Conservation (phyloP, 805 yeast genomes). For the Candida tallmaniae region DNA sequence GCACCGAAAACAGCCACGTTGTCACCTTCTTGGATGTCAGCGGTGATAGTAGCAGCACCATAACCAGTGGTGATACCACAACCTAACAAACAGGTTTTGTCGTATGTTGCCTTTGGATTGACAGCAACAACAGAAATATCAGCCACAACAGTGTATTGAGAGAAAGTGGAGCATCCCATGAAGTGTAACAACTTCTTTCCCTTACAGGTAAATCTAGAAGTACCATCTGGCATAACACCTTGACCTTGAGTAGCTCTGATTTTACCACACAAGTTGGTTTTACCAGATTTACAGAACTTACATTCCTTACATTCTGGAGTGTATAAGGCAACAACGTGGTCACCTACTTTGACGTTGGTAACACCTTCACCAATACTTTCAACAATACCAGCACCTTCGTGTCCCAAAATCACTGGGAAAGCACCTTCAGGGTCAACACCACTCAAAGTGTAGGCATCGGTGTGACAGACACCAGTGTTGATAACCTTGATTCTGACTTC, state of each 20-base stretch:
- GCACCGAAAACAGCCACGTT: conserved; percentile 96
- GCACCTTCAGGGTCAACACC: conserved; percentile 97
- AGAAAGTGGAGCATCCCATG: conserved; percentile 97
- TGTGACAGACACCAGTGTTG: conserved; percentile 95
- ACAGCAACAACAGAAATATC: conserved; percentile 95
- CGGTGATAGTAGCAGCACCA: conserved; percentile 96
- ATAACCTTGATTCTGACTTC: conserved; percentile 90
- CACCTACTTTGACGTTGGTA: conserved; percentile 85
- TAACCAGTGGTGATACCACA: conserved; percentile 99
- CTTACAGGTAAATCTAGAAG: conserved; percentile 79
- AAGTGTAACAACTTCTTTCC: conserved; percentile 86
- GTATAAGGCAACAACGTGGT: conserved; percentile 88
- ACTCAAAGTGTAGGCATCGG: conserved; percentile 94
- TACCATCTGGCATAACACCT: conserved; percentile 99
- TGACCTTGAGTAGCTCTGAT: conserved; percentile 97
- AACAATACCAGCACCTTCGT: conserved; percentile 97
- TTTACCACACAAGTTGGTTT: conserved; percentile 93
- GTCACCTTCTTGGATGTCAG: conserved; percentile 86
- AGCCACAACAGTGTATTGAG: conserved; percentile 97
- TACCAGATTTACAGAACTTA: conserved; percentile 90
- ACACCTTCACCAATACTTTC: conserved; percentile 96
- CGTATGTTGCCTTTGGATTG: conserved; percentile 76
- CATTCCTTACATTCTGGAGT: conserved; percentile 97
- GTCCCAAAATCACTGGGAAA: conserved; percentile 91
- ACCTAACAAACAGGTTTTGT: conserved; percentile 87